phyloP scores from a whole-genome alignment of 2,329 filamentous ascomycete genomes.

The Ophiostoma ips region DNA sequence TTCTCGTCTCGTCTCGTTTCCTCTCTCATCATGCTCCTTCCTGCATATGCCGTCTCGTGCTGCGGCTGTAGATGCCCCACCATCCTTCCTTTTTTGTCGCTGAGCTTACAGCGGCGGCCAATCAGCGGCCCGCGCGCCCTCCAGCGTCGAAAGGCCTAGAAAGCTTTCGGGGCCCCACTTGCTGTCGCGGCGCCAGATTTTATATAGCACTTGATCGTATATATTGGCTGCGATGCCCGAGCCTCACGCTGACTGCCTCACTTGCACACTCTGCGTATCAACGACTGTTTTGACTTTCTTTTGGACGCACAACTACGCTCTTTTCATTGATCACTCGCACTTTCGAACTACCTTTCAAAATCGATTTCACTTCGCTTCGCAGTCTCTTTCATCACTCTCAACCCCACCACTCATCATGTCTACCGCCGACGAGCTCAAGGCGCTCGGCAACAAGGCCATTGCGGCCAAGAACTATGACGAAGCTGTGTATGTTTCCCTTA shows the following conservation, averaged over 20 bases:
- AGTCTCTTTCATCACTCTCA: not conserved
- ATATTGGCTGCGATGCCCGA: not conserved
- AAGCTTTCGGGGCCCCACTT: slow-evolving; percentile 12
- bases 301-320: not conserved
- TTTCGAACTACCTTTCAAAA: not conserved
- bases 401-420: slow-evolving; percentile 28
- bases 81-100: not conserved
- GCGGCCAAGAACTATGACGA: slow-evolving; percentile 92
- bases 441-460: slow-evolving; percentile 97
- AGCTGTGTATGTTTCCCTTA: slow-evolving; percentile 59
- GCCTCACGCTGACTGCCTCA: not conserved
- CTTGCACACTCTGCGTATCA: not conserved
- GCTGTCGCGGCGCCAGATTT: slow-evolving; percentile 2
- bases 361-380: not conserved
- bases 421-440: slow-evolving; percentile 72
- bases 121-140: slow-evolving; percentile 4
- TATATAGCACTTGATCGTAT: not conserved
- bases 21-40: not conserved
- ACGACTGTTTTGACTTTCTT: not conserved
- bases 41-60: not conserved
- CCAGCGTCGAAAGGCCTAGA: slow-evolving; percentile 17
- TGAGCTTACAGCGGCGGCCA: slow-evolving; percentile 5
- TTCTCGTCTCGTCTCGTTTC: not conserved
- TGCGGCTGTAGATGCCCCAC: not conserved
- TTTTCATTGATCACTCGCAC: not conserved